Evolutionary conservation across 176 grass and related monocot genomes (phyloP).

Genomic region (Elymus sibiricus): DNA sequence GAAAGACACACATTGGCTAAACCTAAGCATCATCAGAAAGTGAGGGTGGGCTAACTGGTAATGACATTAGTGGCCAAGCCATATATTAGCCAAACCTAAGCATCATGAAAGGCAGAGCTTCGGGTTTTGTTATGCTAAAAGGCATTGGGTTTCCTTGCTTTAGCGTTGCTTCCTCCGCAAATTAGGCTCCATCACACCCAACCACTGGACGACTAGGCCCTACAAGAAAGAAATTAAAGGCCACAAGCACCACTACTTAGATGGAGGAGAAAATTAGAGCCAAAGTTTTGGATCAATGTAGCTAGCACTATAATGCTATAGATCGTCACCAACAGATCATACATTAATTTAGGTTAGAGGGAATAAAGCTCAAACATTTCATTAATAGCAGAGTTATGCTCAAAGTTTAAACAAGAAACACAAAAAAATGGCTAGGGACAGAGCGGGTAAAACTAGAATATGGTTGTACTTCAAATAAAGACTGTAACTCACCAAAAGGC

Average conservation of each 20-base stretch:
- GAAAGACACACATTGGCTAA: constrained; percentile 21
- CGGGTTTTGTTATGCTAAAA: constrained; percentile 32
- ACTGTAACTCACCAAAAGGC: too few species aligned
- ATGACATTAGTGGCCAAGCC: constrained; percentile 8
- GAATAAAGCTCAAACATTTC: constrained; percentile 34
- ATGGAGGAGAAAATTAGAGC: neutral
- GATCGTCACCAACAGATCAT: neutral
- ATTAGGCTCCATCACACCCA: constrained; percentile 34
- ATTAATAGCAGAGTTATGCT: constrained; percentile 4
- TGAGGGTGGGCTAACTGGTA: neutral
- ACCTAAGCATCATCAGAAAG: constrained; percentile 37
- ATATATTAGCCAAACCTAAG: constrained; percentile 27
- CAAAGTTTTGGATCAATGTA: neutral
- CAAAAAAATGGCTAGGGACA: neutral
- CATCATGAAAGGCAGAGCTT: constrained; percentile 28
- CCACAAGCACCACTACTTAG: neutral
- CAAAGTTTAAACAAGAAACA: constrained; percentile 4
- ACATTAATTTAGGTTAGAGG: neutral
- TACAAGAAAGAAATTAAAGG: neutral
- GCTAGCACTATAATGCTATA: neutral
- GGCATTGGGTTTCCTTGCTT: constrained; percentile 14
- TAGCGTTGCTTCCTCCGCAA: constrained; percentile 38
- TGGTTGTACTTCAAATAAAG: neutral
- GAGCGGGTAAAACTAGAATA: neutral
- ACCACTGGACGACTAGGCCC: neutral